These are phyloP conservation scores for Rosa chinensis DNA, from an alignment of 306 rosid genomes.

Conservation along the genomic window DNA sequence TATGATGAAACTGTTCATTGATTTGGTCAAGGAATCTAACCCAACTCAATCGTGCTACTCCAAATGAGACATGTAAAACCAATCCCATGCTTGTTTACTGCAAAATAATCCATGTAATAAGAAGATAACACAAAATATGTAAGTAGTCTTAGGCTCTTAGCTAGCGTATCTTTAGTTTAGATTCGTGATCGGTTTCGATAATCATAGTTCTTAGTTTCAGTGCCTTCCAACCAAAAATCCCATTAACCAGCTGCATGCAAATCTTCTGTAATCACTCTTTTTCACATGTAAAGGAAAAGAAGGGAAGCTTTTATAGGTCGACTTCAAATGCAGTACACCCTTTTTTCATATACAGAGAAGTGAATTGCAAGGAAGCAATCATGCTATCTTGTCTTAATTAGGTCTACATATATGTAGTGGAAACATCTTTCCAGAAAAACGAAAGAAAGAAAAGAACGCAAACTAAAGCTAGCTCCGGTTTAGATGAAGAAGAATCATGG, in stretches of 20 bases:
- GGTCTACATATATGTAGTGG: background rate
- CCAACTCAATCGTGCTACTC: background rate
- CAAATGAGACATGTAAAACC: background rate
- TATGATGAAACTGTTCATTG: background rate
- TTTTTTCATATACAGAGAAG: background rate
- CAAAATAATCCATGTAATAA: background rate
- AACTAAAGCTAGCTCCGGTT: background rate
- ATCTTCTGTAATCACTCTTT: background rate
- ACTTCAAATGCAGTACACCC: background rate
- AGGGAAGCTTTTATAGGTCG: background rate
- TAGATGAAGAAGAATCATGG: background rate
- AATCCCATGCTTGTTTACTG: background rate
- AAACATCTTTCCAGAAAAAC: background rate
- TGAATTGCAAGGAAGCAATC: slow-evolving; percentile 2
- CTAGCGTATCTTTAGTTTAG: background rate
- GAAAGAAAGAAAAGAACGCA: background rate
- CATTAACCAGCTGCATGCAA: background rate
- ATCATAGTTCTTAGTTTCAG: background rate
- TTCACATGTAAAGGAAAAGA: background rate
- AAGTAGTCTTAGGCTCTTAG: background rate
- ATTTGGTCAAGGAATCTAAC: background rate
- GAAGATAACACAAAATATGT: background rate
- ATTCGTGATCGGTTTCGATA: background rate
- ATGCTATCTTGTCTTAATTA: background rate
- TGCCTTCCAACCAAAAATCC: slow-evolving; percentile 2